Conservation (phyloP, 345 rosid species). For the Ailanthus altissimus region DNA sequence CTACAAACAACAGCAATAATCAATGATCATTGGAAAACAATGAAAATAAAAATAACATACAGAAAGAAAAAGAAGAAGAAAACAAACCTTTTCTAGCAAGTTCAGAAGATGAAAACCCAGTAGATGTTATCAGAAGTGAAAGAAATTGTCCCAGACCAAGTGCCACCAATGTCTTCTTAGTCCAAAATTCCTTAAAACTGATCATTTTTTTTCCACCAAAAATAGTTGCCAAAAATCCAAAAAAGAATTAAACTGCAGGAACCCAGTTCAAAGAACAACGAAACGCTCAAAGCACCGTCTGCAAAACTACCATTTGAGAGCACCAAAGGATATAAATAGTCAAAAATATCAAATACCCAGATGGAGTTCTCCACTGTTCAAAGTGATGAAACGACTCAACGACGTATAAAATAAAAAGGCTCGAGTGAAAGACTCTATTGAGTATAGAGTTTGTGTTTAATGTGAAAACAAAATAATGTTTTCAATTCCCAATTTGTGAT, state of each 20-base stretch:
- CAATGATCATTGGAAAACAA: not conserved
- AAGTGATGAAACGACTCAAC: not conserved
- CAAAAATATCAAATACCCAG: not conserved
- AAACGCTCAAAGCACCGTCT: not conserved
- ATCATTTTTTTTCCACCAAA: constrained; percentile 27
- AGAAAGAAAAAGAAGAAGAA: not conserved
- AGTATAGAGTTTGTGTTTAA: not conserved
- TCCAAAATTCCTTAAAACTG: constrained; percentile 45
- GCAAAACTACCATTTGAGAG: not conserved
- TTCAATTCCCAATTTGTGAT: not conserved
- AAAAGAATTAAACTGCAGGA: not conserved
- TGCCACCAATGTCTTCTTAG: constrained; percentile 57
- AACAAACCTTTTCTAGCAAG: constrained; percentile 62
- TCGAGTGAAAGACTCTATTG: not conserved
- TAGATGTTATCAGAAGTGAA: constrained; percentile 57
- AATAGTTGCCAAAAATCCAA: not conserved
- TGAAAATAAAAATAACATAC: not conserved
- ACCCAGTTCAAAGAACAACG: constrained; percentile 13
- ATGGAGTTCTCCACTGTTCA: not conserved
- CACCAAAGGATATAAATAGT: not conserved
- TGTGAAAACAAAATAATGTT: not conserved
- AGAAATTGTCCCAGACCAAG: constrained; percentile 80
- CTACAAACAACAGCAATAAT: not conserved
- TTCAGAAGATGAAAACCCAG: constrained; percentile 42
- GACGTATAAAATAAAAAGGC: constrained; percentile 21